phyloP scores from a whole-genome alignment of 306 rosid genomes.

The Fragaria ananassa region DNA sequence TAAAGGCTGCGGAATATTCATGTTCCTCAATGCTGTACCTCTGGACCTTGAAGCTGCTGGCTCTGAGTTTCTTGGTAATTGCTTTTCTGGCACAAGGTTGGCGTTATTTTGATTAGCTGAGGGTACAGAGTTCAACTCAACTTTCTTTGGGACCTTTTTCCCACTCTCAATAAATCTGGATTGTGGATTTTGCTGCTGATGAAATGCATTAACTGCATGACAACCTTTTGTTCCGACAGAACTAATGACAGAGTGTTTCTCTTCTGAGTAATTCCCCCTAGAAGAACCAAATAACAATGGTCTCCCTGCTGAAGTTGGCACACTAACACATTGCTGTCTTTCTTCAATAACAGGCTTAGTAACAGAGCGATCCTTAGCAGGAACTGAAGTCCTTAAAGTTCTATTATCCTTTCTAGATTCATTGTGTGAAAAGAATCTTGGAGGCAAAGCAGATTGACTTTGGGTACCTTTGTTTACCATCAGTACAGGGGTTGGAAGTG shows the following conservation, averaged over 20 bases:
- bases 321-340: conserved; percentile 44
- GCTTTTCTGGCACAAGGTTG: conserved; percentile 49
- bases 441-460: conserved; percentile 44
- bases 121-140: conserved; percentile 74
- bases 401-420: conserved; percentile 46
- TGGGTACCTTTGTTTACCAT: conserved; percentile 54
- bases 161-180: conserved; percentile 50
- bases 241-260: conserved; percentile 44
- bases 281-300: conserved; percentile 51
- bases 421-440: conserved; percentile 36
- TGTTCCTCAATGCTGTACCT: conserved; percentile 45
- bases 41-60: conserved; percentile 55
- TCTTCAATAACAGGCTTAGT: conserved; percentile 43
- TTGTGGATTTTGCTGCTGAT: conserved; percentile 47
- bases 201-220: conserved; percentile 33
- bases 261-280: conserved; percentile 49
- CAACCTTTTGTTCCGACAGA: conserved; percentile 49
- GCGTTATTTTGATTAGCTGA: conserved; percentile 45
- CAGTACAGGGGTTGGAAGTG: conserved; percentile 87
- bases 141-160: conserved; percentile 56
- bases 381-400: conserved; percentile 39
- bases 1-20: conserved; percentile 41
- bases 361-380: conserved; percentile 37
- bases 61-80: conserved; percentile 50
- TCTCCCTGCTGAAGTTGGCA: conserved; percentile 48